Conservation (phyloP, 2,329 filamentous ascomycete species). For the Aspergillus versicolor region DNA sequence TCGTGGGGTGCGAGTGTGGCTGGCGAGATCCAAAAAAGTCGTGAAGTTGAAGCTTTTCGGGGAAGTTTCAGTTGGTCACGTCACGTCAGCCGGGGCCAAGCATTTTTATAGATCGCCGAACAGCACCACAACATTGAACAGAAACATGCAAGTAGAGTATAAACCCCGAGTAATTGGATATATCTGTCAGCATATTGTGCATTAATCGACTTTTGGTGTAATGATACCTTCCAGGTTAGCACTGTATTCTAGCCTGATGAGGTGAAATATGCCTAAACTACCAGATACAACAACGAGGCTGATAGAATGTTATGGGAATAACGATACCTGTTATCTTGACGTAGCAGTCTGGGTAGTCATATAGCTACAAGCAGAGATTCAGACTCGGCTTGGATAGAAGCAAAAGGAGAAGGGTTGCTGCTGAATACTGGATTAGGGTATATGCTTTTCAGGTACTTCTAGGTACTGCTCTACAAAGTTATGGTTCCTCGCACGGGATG, state of each 20-base stretch:
- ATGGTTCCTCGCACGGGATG: background rate
- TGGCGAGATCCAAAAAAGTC: slow-evolving; percentile 4
- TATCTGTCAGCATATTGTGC: too few species aligned
- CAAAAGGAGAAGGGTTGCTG: too few species aligned
- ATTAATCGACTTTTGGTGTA: too few species aligned
- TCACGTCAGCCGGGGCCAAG: slow-evolving; percentile 14
- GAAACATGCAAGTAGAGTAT: background rate
- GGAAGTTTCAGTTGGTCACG: slow-evolving; percentile 17
- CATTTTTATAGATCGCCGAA: slow-evolving; percentile 1
- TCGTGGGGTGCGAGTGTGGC: background rate
- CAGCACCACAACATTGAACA: background rate
- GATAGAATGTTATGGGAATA: too few species aligned
- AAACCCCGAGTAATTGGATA: background rate
- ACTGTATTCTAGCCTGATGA: too few species aligned
- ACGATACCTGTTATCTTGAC: too few species aligned
- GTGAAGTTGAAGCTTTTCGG: slow-evolving; percentile 20
- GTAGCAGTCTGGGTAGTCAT: too few species aligned
- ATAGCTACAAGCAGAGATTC: too few species aligned
- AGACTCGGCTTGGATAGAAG: too few species aligned
- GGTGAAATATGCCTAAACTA: too few species aligned
- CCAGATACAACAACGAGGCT: too few species aligned
- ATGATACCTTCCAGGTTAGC: too few species aligned
- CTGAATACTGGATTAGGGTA: slow-evolving; percentile 2
- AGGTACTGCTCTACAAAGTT: background rate
- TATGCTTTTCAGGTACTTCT: background rate